Conservation (phyloP, 352 stramenopile species). For the Globisporangium recalcitrans region DNA sequence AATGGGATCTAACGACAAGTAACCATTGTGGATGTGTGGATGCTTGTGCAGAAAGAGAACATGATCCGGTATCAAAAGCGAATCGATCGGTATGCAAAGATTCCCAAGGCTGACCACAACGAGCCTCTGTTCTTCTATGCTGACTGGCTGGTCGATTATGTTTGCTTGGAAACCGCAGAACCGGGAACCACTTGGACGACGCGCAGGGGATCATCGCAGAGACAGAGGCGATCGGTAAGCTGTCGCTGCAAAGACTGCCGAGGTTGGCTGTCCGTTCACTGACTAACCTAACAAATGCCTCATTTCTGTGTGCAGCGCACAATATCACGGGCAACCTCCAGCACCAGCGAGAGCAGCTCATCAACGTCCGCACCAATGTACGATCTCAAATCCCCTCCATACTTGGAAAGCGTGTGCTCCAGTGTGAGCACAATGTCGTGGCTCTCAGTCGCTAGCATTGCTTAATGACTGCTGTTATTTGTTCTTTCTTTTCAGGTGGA, state of each 20-base stretch:
- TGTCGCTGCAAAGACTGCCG: background rate
- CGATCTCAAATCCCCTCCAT: constrained; percentile 15
- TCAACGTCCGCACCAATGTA: constrained; percentile 74
- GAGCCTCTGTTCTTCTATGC: background rate
- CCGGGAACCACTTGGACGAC: constrained; percentile 65
- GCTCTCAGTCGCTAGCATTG: background rate
- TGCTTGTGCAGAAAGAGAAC: constrained; percentile 47
- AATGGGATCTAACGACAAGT: background rate
- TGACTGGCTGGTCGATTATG: background rate
- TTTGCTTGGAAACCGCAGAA: constrained; percentile 20
- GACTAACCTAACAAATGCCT: background rate
- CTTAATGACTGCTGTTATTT: no score
- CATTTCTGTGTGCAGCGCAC: constrained; percentile 23
- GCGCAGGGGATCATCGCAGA: constrained; percentile 63
- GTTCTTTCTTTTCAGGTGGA: constrained; percentile 34
- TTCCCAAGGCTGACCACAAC: no score
- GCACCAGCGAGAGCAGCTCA: constrained; percentile 66
- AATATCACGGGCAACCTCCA: constrained; percentile 71
- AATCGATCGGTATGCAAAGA: constrained; percentile 41
- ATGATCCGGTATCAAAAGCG: constrained; percentile 70
- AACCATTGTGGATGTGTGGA: background rate
- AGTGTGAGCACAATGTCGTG: background rate
- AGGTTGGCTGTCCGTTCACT: background rate
- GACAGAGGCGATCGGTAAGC: constrained; percentile 57
- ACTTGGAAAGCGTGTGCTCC: background rate